These are phyloP conservation scores for Leishmania gerbilli DNA, from an alignment of 208 protist genomes.

Conservation along the genomic window DNA sequence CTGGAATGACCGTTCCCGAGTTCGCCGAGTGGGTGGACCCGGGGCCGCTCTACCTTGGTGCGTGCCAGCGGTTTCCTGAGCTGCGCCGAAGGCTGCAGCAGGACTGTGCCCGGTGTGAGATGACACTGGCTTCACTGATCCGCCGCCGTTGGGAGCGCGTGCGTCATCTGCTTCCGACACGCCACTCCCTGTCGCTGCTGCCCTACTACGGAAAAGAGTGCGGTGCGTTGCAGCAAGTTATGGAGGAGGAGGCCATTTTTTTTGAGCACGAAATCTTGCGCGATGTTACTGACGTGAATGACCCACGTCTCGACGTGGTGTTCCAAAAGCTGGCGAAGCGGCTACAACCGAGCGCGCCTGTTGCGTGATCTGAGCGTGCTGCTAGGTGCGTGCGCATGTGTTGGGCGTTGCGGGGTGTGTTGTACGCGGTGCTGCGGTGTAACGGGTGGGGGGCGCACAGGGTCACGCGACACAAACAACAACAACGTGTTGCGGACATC, in stretches of 20 bases:
- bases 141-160: conserved; percentile 62
- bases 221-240: conserved; percentile 62
- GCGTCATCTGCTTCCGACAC: conserved; percentile 43
- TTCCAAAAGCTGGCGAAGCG: conserved; percentile 23
- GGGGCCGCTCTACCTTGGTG: conserved; percentile 71
- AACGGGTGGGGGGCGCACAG: not conserved
- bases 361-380: not conserved
- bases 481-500: not conserved
- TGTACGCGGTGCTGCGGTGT: not conserved
- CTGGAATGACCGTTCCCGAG: not conserved
- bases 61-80: conserved; percentile 40
- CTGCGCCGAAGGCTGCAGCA: conserved; percentile 41
- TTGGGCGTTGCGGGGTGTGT: not conserved
- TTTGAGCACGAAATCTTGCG: conserved; percentile 43
- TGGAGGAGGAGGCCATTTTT: conserved; percentile 81
- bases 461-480: not conserved
- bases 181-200: conserved; percentile 48
- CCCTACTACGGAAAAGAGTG: conserved; percentile 70
- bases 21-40: conserved; percentile 63
- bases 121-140: conserved; percentile 56
- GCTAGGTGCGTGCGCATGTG: not conserved
- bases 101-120: conserved; percentile 65
- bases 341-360: not conserved
- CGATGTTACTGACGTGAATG: not conserved
- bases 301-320: conserved; percentile 10